phyloP scores from a whole-genome alignment of 352 stramenopile genomes.

The Thraustotheca clavata region DNA sequence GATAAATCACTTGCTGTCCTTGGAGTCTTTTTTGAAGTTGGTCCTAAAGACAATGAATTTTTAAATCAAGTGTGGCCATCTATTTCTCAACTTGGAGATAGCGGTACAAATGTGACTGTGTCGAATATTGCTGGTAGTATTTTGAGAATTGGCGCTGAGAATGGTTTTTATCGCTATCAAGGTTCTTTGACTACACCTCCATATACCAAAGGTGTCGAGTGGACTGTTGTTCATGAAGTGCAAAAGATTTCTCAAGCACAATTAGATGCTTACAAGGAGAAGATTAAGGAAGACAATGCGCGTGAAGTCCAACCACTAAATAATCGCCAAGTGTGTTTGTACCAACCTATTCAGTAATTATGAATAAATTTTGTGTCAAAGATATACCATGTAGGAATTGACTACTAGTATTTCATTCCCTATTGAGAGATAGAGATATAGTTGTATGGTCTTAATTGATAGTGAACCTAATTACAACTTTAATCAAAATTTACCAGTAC shows the following conservation, averaged over 20 bases:
- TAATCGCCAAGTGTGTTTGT: neutral
- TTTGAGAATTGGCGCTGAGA: neutral
- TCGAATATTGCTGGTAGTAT: neutral
- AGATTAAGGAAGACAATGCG: conserved; percentile 37
- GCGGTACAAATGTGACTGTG: conserved; percentile 20
- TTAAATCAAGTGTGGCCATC: conserved; percentile 48
- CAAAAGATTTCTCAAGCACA: conserved; percentile 42
- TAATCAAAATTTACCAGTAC: too few relatives aligned
- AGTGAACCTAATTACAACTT: too few relatives aligned
- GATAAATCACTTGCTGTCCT: conserved; percentile 41
- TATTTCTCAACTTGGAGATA: conserved; percentile 24
- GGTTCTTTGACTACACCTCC: conserved; percentile 62
- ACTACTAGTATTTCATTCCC: too few relatives aligned
- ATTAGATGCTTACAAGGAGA: conserved; percentile 35
- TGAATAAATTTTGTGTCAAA: too few relatives aligned
- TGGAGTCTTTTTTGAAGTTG: conserved; percentile 40
- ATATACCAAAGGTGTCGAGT: conserved; percentile 62
- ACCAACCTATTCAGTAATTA: too few relatives aligned
- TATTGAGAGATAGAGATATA: too few relatives aligned
- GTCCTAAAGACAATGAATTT: conserved; percentile 40
- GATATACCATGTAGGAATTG: too few relatives aligned
- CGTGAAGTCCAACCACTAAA: conserved; percentile 36
- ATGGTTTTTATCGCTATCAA: conserved; percentile 42
- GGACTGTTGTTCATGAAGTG: conserved; percentile 45
- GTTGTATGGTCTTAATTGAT: too few relatives aligned